Conservation (phyloP, 768 basidiomycete species). For the Russula lepida region DNA sequence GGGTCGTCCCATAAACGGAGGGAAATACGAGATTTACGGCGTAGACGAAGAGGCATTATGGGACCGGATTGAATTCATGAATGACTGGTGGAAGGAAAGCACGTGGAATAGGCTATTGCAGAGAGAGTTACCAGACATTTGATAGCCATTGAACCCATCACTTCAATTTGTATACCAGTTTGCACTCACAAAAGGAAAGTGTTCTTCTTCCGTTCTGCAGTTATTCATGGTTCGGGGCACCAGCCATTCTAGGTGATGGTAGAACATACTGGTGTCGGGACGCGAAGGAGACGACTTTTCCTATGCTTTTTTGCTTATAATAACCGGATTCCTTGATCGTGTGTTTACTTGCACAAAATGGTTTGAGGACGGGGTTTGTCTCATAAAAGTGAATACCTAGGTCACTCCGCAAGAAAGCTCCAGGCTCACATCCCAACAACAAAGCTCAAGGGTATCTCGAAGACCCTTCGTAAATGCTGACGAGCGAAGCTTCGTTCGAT, state of each 20-base stretch:
- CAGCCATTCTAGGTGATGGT: not conserved
- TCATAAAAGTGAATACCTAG: not conserved
- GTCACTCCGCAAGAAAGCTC: not conserved
- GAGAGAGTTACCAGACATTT: conserved; percentile 75
- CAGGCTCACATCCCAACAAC: not conserved
- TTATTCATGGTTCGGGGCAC: not conserved
- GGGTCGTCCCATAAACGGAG: conserved; percentile 50
- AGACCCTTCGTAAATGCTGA: not conserved
- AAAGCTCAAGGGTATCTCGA: not conserved
- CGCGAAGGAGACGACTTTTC: not conserved
- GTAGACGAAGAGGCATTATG: conserved; percentile 80
- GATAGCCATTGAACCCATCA: conserved; percentile 18
- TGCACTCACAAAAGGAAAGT: not conserved
- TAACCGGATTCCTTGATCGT: not conserved
- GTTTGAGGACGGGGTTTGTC: not conserved
- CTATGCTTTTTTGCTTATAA: not conserved
- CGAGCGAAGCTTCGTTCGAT: not conserved
- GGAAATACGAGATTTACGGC: conserved; percentile 81
- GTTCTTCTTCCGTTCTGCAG: not conserved
- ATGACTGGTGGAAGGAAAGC: conserved; percentile 89
- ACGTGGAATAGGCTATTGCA: conserved; percentile 80
- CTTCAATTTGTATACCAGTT: not conserved
- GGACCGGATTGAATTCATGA: conserved; percentile 73
- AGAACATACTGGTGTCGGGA: not conserved
- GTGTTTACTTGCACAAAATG: not conserved